Conservation (phyloP, 805 yeast species). For the Ascoidea tarda region DNA sequence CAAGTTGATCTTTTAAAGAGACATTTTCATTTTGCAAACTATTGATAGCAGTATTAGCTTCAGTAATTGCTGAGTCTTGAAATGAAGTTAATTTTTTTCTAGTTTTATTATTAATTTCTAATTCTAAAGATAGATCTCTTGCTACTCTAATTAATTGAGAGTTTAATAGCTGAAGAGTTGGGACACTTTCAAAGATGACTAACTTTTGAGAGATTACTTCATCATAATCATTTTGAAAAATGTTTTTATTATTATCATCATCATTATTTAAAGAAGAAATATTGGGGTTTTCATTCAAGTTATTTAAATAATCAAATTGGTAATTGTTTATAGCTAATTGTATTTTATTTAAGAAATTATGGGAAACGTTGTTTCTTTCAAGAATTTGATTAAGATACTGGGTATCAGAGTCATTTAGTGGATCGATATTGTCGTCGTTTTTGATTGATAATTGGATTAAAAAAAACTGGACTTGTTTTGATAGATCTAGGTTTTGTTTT, state of each 20-base stretch:
- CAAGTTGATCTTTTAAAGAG: constrained; percentile 32
- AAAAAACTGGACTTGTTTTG: constrained; percentile 68
- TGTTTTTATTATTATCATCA: constrained; percentile 3
- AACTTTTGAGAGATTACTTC: constrained; percentile 57
- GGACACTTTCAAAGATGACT: constrained; percentile 50
- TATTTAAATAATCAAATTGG: not conserved
- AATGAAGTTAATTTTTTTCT: constrained; percentile 21
- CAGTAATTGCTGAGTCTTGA: constrained; percentile 33
- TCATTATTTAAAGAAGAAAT: constrained; percentile 17
- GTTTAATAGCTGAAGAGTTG: constrained; percentile 62
- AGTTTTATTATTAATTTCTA: constrained; percentile 46
- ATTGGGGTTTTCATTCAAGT: constrained; percentile 1
- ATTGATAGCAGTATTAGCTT: constrained; percentile 54
- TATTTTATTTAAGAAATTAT: constrained; percentile 16
- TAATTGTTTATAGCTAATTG: constrained; percentile 6
- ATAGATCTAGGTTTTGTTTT: constrained; percentile 55
- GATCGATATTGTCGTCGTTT: constrained; percentile 16
- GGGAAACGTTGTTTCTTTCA: constrained; percentile 14
- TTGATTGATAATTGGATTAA: constrained; percentile 51
- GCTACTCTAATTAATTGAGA: constrained; percentile 55
- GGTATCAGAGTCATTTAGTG: constrained; percentile 52
- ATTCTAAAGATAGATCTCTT: constrained; percentile 54
- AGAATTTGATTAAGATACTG: constrained; percentile 46
- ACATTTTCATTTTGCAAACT: constrained; percentile 46
- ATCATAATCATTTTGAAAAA: constrained; percentile 51